Evolutionary conservation across 2,329 filamentous ascomycete species (phyloP), one percentile per base, ranked within the genome.

Genomic region (Hypoxylon sp.): DNA sequence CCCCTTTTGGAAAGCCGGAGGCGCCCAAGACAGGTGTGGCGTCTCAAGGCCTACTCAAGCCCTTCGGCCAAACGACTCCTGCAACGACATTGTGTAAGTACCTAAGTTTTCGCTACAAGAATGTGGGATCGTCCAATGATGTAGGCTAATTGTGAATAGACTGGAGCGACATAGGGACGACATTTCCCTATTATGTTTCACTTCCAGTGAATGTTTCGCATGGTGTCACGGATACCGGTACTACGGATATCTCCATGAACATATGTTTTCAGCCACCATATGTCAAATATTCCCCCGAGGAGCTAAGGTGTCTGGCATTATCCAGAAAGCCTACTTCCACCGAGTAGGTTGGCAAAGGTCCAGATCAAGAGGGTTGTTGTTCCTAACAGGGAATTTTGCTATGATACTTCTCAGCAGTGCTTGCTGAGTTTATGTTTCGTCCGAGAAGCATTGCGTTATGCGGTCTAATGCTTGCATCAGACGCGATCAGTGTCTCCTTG

Each of bases 241-340:
- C 6, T 4, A 21, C 14, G 9, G n/a, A 47, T 8, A 5, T 16
- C 5, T 41, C 19, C n/a, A 21, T 30, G 2, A 37, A 62, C n/a
- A 56, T 62, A 39, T 62, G 60, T 27, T 37, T 23, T 8, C 32
- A 12, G 19, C 1, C 11, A 2, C 51, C 60, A 1, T 61, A 65
- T 41, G 7, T 7, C 2, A 11, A n/a, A 0, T 68, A 51, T 27
- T 71, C 67, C n/a, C 55, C 64, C 1, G 69, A 71, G 19, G 69
- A 70, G 47, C 27, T 71, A 6, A 65, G 63, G 16, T 32, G 41
- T 8, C 30, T 53, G 23, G 16, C 25, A n/a, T 14, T n/a, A 5
- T 21, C 19, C 11, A 19, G 5, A n/a, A 21, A 23, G 7, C 7
- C 16, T 23, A 9, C 11, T 45, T n/a, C n/a, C n/a, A n/a, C 9